Base-by-base conservation (phyloP, 2,329 filamentous ascomycete species). In the Trichophyton rubrum region DNA sequence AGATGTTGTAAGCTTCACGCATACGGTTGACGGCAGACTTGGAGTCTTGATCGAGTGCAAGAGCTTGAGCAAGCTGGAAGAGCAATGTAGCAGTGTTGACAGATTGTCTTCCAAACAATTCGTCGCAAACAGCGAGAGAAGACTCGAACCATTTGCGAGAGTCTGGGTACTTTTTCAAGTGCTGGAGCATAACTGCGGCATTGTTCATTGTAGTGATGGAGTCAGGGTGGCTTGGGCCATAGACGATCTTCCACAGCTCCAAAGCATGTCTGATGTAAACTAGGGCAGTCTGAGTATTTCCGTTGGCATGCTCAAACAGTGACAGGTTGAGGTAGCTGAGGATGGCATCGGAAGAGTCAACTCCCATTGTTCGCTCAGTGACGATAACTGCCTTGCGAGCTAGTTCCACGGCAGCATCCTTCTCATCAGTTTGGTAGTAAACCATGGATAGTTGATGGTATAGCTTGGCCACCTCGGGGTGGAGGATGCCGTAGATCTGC, bases 191-290 rank as follows among this genome's bases (percentile, higher is more conserved):
- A 62, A 99, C 93, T 6, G 93, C 93, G 20, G 90, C 92, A 70
- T 99, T 99, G 82, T 97, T 99, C 75, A 97, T 87, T 15, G 93
- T 97, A 7, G 95, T 99, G 75, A 99, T 96, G 7, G 90, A 95
- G 76, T 99, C 93, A 2, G 93, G 93, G 75, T 99, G 93, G 68
- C 90, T 88, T 33, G 87, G 79, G 35, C 93, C 93, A 71, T 96
- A 99, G 68, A 97, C 92, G 68, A 97, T 83, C 79, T 96, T 96
- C 92, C 92, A 97, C 64, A 99, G 80, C 71, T 93, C 86, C 66
- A 99, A 82, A 5, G 93, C 93, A 72, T 99, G 93, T 72, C 89
- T 89, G 65, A 95, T 87, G 72, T 95, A 96, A 11, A 83, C 81
- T 60, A 99, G 79, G n/a, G 92, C 93, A 62, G 84, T 82, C 75